Evolutionary conservation across 441 rosid species (phyloP), one percentile per base, ranked within the genome.

Genomic region (Arabidopsis hybrid): DNA sequence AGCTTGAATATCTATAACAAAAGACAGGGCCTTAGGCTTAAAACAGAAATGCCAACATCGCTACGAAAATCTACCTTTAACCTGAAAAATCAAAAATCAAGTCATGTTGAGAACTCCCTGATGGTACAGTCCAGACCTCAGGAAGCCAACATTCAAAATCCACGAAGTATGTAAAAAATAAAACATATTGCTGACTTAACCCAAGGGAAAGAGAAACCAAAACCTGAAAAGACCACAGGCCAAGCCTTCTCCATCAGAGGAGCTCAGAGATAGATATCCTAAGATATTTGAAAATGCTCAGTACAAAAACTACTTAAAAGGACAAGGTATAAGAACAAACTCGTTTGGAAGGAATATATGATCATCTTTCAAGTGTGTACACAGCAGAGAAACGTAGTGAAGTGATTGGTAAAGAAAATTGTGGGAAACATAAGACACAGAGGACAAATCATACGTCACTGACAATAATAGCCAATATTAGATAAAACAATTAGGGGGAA

Each of bases 371-470:
- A 8, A 9, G n/a, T 51, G 31, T 10, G n/a, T 21, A 6, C 14
- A 40, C n/a, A 45, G 14, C 60, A 55, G 34, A 52, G 17, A 38
- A 17, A 10, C 47, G 4, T 8, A 16, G 9, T 10, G 14, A 46
- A 46, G 42, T 14, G 56, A 10, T 6, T 45, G 18, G 26, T 46
- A 31, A 46, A 32, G 39, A n/a, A 46, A 45, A 63, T 32, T 59
- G 46, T 59, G 64, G 14, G 43, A 59, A 59, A 59, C 4, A 59
- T 21, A 21, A 21, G 26, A 21, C 46, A 38, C 7, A 29, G 13
- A 59, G 4, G 42, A 10, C 32, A 42, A 46, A 55, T 42, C 71
- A 67, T 9, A 55, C 17, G 52, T 67, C 72, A 29, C 42, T 21
- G 26, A 21, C 62, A 47, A 67, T 29, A 67, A 31, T 42, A 55